These are phyloP conservation scores for Kappamyces sp. DNA, from an alignment of 192 early-diverging fungal species.

Conservation along the genomic window DNA sequence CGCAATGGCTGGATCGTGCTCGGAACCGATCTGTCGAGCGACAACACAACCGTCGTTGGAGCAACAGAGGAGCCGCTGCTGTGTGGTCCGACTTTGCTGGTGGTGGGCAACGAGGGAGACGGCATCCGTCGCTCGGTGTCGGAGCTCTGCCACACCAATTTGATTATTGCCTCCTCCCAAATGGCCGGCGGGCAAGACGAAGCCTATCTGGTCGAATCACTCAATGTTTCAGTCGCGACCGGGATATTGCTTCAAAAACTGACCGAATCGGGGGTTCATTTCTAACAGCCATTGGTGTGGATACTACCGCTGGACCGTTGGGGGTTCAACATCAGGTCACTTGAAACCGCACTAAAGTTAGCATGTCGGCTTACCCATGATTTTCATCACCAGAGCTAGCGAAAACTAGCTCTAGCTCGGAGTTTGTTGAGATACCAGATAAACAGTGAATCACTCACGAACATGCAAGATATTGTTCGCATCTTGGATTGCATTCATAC, in stretches of 20 bases:
- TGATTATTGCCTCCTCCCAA: slow-evolving; percentile 40
- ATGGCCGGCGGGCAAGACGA: slow-evolving; percentile 14
- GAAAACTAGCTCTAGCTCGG: too few relatives aligned
- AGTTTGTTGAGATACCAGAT: too few relatives aligned
- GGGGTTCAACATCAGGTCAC: too few relatives aligned
- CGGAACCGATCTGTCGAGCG: slow-evolving; percentile 27
- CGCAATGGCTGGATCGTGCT: slow-evolving; percentile 36
- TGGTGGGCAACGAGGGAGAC: slow-evolving; percentile 63
- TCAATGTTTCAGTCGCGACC: slow-evolving; percentile 42
- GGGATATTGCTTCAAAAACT: slow-evolving; percentile 37
- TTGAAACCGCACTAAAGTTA: too few relatives aligned
- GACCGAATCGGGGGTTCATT: neutral
- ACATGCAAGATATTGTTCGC: too few relatives aligned
- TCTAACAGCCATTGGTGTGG: too few relatives aligned
- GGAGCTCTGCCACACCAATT: slow-evolving; percentile 48
- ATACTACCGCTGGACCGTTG: too few relatives aligned
- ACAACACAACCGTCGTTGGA: slow-evolving; percentile 20
- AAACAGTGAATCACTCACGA: too few relatives aligned
- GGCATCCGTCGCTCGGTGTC: slow-evolving; percentile 55
- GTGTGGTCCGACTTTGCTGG: slow-evolving; percentile 42
- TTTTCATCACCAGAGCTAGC: too few relatives aligned
- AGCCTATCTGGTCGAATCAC: slow-evolving; percentile 32
- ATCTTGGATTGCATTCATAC: too few relatives aligned
- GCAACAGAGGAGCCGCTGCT: slow-evolving; percentile 28
- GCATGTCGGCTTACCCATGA: too few relatives aligned